phyloP scores from a whole-genome alignment of 129 eudicot species.

The Erigeron canadensis region DNA sequence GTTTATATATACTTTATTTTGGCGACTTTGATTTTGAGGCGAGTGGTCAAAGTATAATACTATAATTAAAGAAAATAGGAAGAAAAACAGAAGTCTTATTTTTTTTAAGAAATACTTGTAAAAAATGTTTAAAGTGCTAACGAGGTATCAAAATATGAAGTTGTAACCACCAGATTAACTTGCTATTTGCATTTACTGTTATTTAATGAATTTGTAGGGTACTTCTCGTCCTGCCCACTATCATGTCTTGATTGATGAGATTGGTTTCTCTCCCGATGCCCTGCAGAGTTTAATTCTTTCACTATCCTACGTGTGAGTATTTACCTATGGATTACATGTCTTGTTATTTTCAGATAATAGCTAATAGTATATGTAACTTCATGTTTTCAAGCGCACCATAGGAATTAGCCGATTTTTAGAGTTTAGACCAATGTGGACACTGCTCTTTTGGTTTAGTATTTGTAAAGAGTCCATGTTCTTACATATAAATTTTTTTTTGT shows the following conservation, averaged over 20 bases:
- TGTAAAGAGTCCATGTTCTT: neutral
- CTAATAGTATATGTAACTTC: too few relatives aligned
- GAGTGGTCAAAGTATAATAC: neutral
- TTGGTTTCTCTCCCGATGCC: conserved; percentile 88
- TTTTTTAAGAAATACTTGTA: neutral
- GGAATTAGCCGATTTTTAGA: neutral
- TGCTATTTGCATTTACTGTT: neutral
- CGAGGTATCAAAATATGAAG: neutral
- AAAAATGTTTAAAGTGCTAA: neutral
- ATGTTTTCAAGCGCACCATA: neutral
- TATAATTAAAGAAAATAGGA: neutral
- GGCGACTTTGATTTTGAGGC: neutral
- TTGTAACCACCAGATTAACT: neutral
- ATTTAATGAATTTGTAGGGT: conserved; percentile 50
- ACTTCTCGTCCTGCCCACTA: conserved; percentile 92
- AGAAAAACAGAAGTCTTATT: neutral
- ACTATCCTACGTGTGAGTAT: conserved; percentile 82
- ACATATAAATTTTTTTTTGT: neutral
- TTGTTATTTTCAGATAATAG: neutral
- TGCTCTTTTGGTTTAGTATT: too few relatives aligned
- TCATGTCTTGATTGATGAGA: conserved; percentile 91
- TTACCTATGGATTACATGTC: neutral
- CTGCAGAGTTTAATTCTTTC: conserved; percentile 77
- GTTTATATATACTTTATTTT: neutral
- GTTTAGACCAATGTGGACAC: neutral